A percentile compares a stretch with the other conserved stretches of the same genome.
Conservation (phyloP, 805 yeast genomes). For the Candida hungchunana region DNA sequence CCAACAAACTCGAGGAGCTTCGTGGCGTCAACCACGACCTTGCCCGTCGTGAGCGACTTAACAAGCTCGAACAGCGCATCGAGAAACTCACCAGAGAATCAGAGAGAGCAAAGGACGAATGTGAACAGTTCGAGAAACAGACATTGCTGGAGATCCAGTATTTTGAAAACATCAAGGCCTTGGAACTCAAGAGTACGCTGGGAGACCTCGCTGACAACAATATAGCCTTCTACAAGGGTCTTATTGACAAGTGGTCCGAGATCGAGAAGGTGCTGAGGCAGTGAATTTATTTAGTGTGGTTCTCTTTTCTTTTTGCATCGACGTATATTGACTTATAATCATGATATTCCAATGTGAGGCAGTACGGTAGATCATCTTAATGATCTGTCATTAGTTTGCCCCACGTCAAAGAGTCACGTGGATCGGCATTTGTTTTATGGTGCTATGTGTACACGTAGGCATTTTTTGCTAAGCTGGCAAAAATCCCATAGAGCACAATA, state of each 20-base stretch:
- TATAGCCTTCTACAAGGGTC: slow-evolving; percentile 62
- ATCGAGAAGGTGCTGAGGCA: slow-evolving; percentile 38
- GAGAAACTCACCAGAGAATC: slow-evolving; percentile 47
- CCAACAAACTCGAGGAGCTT: slow-evolving; percentile 55
- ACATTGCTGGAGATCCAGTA: slow-evolving; percentile 52
- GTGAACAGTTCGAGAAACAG: slow-evolving; percentile 53
- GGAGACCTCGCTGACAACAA: slow-evolving; percentile 72
- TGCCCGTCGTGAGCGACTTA: slow-evolving; percentile 47
- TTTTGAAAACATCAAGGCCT: slow-evolving; percentile 77
- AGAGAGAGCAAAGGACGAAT: slow-evolving; percentile 44
- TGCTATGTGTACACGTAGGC: too few species aligned
- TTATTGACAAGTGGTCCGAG: slow-evolving; percentile 68
- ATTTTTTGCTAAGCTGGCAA: too few species aligned
- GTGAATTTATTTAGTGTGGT: slow-evolving; percentile 3
- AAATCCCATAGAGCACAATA: too few species aligned
- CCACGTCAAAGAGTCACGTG: too few species aligned
- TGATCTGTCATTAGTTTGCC: too few species aligned
- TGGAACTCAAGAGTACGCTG: slow-evolving; percentile 70
- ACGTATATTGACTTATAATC: too few species aligned
- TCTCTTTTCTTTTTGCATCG: too few species aligned
- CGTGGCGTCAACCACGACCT: slow-evolving; percentile 60
- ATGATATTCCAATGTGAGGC: too few species aligned
- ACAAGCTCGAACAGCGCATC: slow-evolving; percentile 46
- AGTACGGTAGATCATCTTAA: too few species aligned
- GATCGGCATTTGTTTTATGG: too few species aligned